phyloP scores from a whole-genome alignment of 331 rosid species.

The Malus hybrid region DNA sequence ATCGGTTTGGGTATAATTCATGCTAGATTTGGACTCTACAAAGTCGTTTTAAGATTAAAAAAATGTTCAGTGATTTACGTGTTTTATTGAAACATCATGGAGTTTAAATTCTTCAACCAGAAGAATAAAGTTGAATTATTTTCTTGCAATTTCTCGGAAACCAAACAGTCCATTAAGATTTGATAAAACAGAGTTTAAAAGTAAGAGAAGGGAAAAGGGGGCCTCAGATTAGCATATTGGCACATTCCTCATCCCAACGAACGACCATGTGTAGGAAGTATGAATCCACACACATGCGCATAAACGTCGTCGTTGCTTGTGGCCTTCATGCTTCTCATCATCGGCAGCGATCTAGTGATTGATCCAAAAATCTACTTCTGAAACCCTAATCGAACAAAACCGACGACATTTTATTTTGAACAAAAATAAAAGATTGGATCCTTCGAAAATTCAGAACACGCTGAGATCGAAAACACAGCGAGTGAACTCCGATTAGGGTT shows the following conservation, averaged over 20 bases:
- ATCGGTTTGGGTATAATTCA: too few relatives aligned
- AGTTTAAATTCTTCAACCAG: not conserved
- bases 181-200: not conserved
- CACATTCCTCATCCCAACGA: conserved; percentile 67
- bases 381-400: too few relatives aligned
- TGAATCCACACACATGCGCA: conserved; percentile 46
- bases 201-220: not conserved
- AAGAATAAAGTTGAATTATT: not conserved
- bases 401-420: not conserved
- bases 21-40: too few relatives aligned
- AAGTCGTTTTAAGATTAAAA: too few relatives aligned
- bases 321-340: conserved; percentile 49
- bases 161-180: not conserved
- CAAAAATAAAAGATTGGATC: not conserved
- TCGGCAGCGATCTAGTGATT: conserved; percentile 4
- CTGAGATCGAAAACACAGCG: not conserved
- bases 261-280: conserved; percentile 38
- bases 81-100: too few relatives aligned
- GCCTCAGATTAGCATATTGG: conserved; percentile 87
- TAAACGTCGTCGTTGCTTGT: conserved; percentile 39
- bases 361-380: too few relatives aligned
- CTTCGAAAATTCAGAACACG: not conserved
- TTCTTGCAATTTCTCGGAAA: not conserved
- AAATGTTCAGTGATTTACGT: too few relatives aligned
- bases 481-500: not conserved